These are phyloP conservation scores for Monilinia laxa DNA, from an alignment of 2,329 filamentous ascomycete genomes.

Conservation along the genomic window DNA sequence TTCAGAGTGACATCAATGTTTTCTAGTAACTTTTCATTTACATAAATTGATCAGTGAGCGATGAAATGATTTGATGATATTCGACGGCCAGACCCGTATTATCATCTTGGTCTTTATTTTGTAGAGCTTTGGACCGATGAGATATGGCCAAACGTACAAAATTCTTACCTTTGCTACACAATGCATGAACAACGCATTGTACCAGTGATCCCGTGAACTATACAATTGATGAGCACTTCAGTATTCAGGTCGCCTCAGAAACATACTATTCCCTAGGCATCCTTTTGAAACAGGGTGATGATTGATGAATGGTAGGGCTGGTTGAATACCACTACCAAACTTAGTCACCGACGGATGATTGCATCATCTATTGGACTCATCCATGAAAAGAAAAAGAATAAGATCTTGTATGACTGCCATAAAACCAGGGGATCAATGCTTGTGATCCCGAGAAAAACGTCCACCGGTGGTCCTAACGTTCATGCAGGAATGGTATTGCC, in stretches of 20 bases:
- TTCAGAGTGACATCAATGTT: background rate
- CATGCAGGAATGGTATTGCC: background rate
- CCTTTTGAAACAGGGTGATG: background rate
- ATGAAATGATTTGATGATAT: background rate
- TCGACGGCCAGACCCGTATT: background rate
- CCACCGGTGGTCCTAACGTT: too few species aligned
- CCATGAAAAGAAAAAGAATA: background rate
- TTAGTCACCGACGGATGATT: slow-evolving; percentile 14
- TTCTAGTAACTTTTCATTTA: background rate
- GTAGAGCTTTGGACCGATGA: background rate
- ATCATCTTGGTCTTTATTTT: background rate
- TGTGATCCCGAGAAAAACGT: background rate
- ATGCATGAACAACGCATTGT: slow-evolving; percentile 20
- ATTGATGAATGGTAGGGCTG: slow-evolving; percentile 8
- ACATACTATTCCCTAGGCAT: background rate
- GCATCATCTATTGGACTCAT: slow-evolving; percentile 10
- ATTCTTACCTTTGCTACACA: slow-evolving; percentile 5
- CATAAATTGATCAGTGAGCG: background rate
- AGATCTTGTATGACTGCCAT: background rate
- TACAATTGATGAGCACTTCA: background rate
- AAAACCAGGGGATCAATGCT: background rate
- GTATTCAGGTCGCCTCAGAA: slow-evolving; percentile 1
- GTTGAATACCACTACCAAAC: slow-evolving; percentile 3
- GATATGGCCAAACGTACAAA: slow-evolving; percentile 1
- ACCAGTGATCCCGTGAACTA: slow-evolving; percentile 15